Base-by-base conservation (phyloP, 768 basidiomycete genomes). In the Naganishia friedmannii region DNA sequence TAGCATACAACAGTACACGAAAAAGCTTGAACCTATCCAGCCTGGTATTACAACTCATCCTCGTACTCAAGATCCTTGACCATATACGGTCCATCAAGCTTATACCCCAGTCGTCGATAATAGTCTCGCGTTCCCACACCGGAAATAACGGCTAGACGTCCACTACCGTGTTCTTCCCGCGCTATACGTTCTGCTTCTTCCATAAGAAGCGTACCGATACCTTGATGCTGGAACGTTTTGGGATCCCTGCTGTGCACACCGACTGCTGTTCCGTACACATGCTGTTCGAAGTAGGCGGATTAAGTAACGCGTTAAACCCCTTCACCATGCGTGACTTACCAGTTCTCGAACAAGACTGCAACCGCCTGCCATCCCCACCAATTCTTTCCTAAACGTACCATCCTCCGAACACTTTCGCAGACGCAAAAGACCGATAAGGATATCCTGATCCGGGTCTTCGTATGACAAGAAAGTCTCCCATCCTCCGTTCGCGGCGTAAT, bases 381-480 rank as follows among this genome's bases (percentile, higher is more conserved):
- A 86, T 83, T 99, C 96, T 29, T 92, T 91, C 58, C 96, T 85
- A 84, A 94, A 99, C 2, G 95, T 98, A 1, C 94, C 94, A 72
- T 98, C 95, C 68, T 94, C 92, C 0, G 93, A 95, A 78, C 96
- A 97, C 79, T 94, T 97, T 60, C 96, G 85, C 75, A 99, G 83
- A 37, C 96, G 87, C 46, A 99, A 85, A 32, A 99, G 83, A 26
- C 96, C 96, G 71, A 99, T 88, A 54, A 99, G 87, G 80, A 99
- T 98, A 77, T 99, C 96, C 66, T 87, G 88, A 81, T 93, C 93
- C 7, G 96, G 95, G 80, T 99, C 96, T 83, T 99, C 96, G 78
- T 98, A 99, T 32, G 94, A 95, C 6, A 99, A 83, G 86, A 99
- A 99, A 1, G 96, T 98, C 83, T 99, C 96, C 96, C 96, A 99